Evolutionary conservation across 805 yeast genomes (phyloP).

Genomic region (Candida ulmi): DNA sequence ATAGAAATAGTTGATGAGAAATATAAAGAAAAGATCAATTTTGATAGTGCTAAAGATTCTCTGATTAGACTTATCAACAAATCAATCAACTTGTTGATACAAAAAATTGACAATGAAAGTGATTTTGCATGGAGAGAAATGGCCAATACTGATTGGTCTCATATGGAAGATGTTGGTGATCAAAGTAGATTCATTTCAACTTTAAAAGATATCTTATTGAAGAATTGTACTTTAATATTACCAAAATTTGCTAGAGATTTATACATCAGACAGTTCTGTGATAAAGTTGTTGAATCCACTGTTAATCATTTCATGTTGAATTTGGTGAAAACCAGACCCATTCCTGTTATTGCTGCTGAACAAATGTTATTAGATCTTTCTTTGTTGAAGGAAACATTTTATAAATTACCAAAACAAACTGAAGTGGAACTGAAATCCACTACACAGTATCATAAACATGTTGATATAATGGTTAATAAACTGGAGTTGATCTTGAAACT

Average conservation of each 20-base stretch:
- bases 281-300: constrained; percentile 64
- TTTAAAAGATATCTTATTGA: constrained; percentile 40
- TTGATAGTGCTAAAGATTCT: constrained; percentile 50
- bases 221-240: constrained; percentile 41
- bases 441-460: constrained; percentile 34
- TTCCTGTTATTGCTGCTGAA: constrained; percentile 67
- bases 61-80: constrained; percentile 54
- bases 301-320: constrained; percentile 50
- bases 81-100: constrained; percentile 49
- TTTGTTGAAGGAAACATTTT: constrained; percentile 50
- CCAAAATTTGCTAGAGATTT: constrained; percentile 62
- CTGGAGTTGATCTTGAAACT: constrained; percentile 67
- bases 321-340: constrained; percentile 59
- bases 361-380: constrained; percentile 75
- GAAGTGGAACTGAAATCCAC: constrained; percentile 15
- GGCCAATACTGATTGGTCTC: constrained; percentile 68
- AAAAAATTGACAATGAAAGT: constrained; percentile 54
- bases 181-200: constrained; percentile 67
- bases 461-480: constrained; percentile 33
- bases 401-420: constrained; percentile 16
- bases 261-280: constrained; percentile 69
- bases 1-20: constrained; percentile 35
- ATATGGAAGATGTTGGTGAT: constrained; percentile 57
- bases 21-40: constrained; percentile 37
- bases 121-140: constrained; percentile 81